These are phyloP conservation scores for Mikania micrantha DNA, from an alignment of 129 eudicot species.

Conservation along the genomic window DNA sequence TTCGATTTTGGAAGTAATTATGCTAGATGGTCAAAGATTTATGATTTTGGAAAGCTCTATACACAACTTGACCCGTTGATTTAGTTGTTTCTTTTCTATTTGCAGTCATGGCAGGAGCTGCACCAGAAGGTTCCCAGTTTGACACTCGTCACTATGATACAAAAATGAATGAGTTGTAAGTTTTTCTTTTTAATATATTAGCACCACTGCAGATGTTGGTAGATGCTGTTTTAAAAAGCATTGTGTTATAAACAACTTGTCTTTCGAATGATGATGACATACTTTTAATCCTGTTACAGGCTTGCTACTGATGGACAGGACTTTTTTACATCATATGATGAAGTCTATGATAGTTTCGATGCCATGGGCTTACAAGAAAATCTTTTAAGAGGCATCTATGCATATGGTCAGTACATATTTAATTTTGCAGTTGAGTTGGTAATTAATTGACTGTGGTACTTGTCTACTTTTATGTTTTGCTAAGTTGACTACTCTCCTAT, in stretches of 20 bases:
- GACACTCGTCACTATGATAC: constrained; percentile 50
- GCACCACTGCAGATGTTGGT: neutral
- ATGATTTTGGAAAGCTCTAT: neutral
- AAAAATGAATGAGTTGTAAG: constrained; percentile 58
- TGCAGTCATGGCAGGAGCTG: constrained; percentile 52
- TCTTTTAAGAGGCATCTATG: constrained; percentile 60
- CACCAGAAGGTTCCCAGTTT: constrained; percentile 61
- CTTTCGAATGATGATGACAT: neutral
- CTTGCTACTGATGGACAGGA: constrained; percentile 47
- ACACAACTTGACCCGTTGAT: neutral
- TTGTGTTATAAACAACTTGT: neutral
- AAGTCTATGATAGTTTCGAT: constrained; percentile 54
- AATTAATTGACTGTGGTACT: neutral
- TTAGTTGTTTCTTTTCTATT: neutral
- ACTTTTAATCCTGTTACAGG: constrained; percentile 13
- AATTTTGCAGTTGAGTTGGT: neutral
- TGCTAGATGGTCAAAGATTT: neutral
- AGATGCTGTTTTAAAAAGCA: neutral
- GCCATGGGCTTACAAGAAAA: constrained; percentile 56
- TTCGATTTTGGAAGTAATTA: neutral
- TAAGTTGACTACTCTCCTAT: neutral
- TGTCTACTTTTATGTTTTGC: neutral
- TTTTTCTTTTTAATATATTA: neutral
- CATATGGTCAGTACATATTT: constrained; percentile 34
- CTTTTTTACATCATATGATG: constrained; percentile 55